Evolutionary conservation across 257 asterid species (phyloP).

Genomic region (Fraxinus americana): DNA sequence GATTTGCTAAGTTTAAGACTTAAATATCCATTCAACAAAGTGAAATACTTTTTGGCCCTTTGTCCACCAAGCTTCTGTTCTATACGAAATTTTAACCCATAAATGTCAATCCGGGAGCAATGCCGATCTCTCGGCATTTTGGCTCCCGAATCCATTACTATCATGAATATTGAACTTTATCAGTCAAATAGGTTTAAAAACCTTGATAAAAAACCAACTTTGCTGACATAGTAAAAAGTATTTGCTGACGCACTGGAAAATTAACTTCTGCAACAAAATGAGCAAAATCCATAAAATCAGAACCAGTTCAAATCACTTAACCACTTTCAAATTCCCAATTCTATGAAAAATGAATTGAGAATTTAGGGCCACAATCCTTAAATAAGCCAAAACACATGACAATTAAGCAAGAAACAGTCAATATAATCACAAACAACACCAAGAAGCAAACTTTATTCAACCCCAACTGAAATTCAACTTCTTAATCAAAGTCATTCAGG

Average conservation of each 20-base stretch:
- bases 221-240: neutral
- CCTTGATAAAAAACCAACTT: constrained; percentile 23
- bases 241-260: neutral
- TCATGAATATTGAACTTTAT: neutral
- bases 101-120: constrained; percentile 51
- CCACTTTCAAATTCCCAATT: neutral
- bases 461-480: constrained; percentile 17
- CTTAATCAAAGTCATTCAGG: constrained; percentile 8
- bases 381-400: constrained; percentile 11
- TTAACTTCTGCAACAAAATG: constrained; percentile 13
- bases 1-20: constrained; percentile 45
- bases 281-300: constrained; percentile 29
- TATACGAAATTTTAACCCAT: constrained; percentile 50
- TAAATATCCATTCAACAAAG: constrained; percentile 46
- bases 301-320: constrained; percentile 28
- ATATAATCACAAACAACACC: neutral
- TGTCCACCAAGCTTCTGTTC: constrained; percentile 58
- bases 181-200: constrained; percentile 9
- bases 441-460: constrained; percentile 23
- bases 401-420: constrained; percentile 4
- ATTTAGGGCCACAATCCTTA: constrained; percentile 14
- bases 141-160: constrained; percentile 35
- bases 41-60: constrained; percentile 52
- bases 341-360: neutral
- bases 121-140: constrained; percentile 54